Evolutionary conservation across 1,284 basidiomycete genomes (phyloP), one percentile per base, ranked within the genome.

Genomic region (Leccinum fallax): DNA sequence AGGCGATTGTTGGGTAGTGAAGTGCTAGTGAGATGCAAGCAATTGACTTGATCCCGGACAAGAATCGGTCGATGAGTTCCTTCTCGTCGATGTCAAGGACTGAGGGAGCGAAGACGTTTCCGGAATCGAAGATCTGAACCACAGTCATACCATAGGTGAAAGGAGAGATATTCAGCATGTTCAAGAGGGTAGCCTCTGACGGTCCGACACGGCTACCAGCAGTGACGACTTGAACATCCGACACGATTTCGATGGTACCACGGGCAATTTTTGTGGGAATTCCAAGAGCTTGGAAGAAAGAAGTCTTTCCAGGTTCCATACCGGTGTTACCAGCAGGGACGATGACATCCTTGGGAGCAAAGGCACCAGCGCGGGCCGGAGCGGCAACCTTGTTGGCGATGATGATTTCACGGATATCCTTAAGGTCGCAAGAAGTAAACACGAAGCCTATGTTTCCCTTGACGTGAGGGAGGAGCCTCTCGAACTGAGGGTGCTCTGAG

Each of bases 281-380:
- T 86, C 94, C 93, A 75, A 99, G 91, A 64, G 97, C 97, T 87
- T 99, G 97, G 95, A 99, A 99, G 95, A 99, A 99, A 73, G 95
- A 96, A 65, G 95, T 98, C 86, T 98, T 98, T 76, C 95, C 95
- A 74, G 97, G 97, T 80, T 98, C 97, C 97, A 99, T 99, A 80
- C 97, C 97, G 64, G 97, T 99, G 91, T 98, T 98, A 67, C 95
- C 93, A 61, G 89, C 95, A 59, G 94, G 93, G 74, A 99, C 93
- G 68, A 79, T 85, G 77, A 99, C 97, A 76, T 98, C 92, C 81
- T 85, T 87, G 72, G 97, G 94, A 52, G 97, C 95, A 73, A 89
- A 87, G 60, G 97, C 97, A 88, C 97, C 97, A 70, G 97, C 96
- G 88, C 97, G 95, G 69, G 97, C 97, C 63, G 97, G 97, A 56